Percentiles rank a stretch among this genome's conserved stretches.
phyloP scores from a whole-genome alignment of 2,329 filamentous ascomycete species.

The Calonectria naviculata region DNA sequence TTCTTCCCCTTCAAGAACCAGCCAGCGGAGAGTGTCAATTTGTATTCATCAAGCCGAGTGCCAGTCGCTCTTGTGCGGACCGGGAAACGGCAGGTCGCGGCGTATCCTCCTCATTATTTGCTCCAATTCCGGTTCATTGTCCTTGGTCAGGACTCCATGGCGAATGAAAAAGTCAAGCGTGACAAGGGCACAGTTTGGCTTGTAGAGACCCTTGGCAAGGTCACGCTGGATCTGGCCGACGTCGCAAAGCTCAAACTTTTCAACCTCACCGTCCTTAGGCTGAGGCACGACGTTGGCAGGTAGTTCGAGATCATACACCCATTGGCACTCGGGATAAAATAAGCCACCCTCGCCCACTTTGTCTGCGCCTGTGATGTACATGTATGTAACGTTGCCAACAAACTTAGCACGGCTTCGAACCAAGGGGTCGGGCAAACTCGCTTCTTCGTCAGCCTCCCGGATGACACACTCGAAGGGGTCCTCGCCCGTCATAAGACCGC shows the following conservation, averaged over 20 bases:
- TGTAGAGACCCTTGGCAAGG: constrained; percentile 81
- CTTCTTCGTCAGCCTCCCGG: constrained; percentile 90
- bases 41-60: constrained; percentile 18
- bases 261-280: constrained; percentile 90
- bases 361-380: constrained; percentile 79
- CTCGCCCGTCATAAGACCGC: constrained; percentile 82
- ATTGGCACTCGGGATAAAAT: constrained; percentile 92
- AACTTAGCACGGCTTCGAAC: constrained; percentile 70
- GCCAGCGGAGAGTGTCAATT: not conserved
- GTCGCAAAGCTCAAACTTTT: constrained; percentile 81
- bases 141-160: constrained; percentile 81
- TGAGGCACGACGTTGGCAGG: constrained; percentile 73
- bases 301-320: constrained; percentile 89
- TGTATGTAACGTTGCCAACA: constrained; percentile 83
- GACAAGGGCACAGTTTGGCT: constrained; percentile 90
- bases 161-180: constrained; percentile 91
- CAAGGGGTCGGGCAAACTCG: constrained; percentile 77
- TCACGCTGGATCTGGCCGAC: constrained; percentile 80
- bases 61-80: constrained; percentile 63
- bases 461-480: constrained; percentile 83
- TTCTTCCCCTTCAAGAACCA: not conserved
- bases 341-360: constrained; percentile 85
- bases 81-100: constrained; percentile 83
- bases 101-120: constrained; percentile 83
- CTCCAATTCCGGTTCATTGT: constrained; percentile 82